A percentile compares a stretch with the other conserved stretches of the same genome.
These are phyloP conservation scores for Poterioochromonas sp. DNA, from an alignment of 352 stramenopile genomes.

Conservation along the genomic window DNA sequence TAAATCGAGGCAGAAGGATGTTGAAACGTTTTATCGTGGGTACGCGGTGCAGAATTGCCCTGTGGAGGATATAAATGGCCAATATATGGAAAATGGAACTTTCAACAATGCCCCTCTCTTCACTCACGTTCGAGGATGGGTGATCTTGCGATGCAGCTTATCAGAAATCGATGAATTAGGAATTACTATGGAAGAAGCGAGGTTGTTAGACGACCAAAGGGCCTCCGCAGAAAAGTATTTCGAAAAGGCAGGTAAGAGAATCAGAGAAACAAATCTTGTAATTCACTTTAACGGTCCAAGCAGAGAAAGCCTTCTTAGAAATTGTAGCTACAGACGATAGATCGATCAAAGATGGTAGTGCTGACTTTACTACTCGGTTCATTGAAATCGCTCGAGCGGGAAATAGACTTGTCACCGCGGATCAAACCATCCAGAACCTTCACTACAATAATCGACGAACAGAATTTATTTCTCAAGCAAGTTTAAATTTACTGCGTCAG, in stretches of 20 bases:
- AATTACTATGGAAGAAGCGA: not conserved
- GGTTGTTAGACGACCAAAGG: not conserved
- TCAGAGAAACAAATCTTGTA: not conserved
- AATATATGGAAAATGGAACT: not conserved
- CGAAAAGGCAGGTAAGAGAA: constrained; percentile 11
- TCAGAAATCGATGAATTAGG: constrained; percentile 7
- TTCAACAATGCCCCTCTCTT: not conserved
- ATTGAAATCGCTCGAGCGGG: not conserved
- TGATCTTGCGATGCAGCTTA: not conserved
- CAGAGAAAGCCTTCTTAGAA: not conserved
- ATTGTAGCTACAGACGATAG: not conserved
- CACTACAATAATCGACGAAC: not conserved
- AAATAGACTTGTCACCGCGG: not conserved
- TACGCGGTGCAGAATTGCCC: not conserved
- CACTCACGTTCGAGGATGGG: not conserved
- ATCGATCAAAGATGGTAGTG: not conserved
- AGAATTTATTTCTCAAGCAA: not conserved
- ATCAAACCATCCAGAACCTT: not conserved
- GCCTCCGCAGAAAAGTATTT: not conserved
- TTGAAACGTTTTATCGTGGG: not conserved
- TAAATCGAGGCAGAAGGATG: not conserved
- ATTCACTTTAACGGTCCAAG: not conserved
- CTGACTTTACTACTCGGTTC: not conserved
- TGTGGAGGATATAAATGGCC: not conserved
- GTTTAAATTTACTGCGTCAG: not conserved